A percentile compares a stretch with the other conserved stretches of the same genome.
phyloP scores from a whole-genome alignment of 768 basidiomycete genomes.

The Leccinum boreale region DNA sequence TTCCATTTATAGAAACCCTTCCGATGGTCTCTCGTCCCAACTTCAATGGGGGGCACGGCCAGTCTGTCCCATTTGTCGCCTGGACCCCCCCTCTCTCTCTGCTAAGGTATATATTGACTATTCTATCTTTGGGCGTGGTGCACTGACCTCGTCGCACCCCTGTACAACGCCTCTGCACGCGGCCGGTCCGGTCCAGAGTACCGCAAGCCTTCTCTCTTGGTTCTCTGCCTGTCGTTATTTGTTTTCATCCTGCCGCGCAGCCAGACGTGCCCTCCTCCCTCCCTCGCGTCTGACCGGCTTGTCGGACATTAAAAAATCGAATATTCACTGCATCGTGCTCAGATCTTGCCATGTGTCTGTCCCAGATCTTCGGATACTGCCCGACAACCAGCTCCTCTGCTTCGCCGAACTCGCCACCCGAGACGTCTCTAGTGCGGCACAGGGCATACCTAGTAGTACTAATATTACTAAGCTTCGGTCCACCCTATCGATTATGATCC shows the following conservation, averaged over 20 bases:
- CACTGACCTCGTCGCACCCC: not conserved
- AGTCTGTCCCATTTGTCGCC: not conserved
- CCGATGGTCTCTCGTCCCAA: constrained; percentile 1
- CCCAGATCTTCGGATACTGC: constrained; percentile 16
- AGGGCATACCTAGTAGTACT: constrained; percentile 12
- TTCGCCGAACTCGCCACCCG: constrained; percentile 16
- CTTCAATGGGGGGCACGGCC: constrained; percentile 3
- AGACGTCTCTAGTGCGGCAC: constrained; percentile 16
- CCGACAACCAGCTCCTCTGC: not conserved
- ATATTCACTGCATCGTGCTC: constrained; percentile 12
- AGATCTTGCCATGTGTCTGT: constrained; percentile 13
- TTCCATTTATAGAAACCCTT: constrained; percentile 4
- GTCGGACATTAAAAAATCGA: constrained; percentile 26
- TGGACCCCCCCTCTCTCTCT: not conserved
- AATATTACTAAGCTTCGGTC: constrained; percentile 6
- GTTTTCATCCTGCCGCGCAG: not conserved
- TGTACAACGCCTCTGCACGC: not conserved
- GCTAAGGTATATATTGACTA: no score
- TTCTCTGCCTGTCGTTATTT: not conserved
- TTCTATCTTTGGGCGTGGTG: constrained; percentile 3
- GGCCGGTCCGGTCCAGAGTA: not conserved
- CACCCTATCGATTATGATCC: constrained; percentile 17
- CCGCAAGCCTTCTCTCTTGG: constrained; percentile 9
- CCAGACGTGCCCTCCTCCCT: not conserved
- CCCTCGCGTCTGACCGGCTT: not conserved